Evolutionary conservation across 176 grass and related monocot genomes (phyloP).

Genomic region (Triticum turgidum): DNA sequence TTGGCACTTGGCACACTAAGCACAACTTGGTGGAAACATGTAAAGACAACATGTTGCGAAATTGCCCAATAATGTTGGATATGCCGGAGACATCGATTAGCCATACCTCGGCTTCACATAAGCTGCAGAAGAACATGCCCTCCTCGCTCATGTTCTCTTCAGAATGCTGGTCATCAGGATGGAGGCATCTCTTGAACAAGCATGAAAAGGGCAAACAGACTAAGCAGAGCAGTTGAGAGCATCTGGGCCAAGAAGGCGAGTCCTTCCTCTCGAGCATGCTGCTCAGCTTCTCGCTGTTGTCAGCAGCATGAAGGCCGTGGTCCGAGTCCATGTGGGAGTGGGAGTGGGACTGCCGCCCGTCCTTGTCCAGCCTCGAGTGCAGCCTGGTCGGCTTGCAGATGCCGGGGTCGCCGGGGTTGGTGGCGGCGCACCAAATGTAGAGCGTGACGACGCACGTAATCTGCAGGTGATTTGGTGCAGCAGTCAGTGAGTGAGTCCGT

Average conservation of each 20-base stretch:
- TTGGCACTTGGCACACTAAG: neutral
- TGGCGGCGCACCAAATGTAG: conserved; percentile 91
- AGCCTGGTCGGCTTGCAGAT: conserved; percentile 57
- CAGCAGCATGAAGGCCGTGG: conserved; percentile 37
- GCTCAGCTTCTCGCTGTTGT: conserved; percentile 43
- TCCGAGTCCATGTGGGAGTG: conserved; percentile 4
- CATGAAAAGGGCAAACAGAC: conserved; percentile 51
- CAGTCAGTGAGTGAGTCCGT: neutral
- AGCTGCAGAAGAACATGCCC: conserved; percentile 95
- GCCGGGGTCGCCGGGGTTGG: conserved; percentile 87
- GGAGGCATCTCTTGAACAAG: conserved; percentile 49
- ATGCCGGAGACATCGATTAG: neutral
- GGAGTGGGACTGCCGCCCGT: conserved; percentile 26
- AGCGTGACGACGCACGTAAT: conserved; percentile 65
- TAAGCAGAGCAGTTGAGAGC: conserved; percentile 44
- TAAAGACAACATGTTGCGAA: neutral
- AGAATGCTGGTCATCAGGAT: conserved; percentile 44
- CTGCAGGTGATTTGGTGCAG: conserved; percentile 29
- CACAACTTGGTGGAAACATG: neutral
- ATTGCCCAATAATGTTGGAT: neutral
- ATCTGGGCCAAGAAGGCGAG: conserved; percentile 41
- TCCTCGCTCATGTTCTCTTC: conserved; percentile 75
- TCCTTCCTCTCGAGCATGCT: conserved; percentile 49
- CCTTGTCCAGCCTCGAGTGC: conserved; percentile 47
- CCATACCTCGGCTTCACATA: conserved; percentile 94